Conservation (phyloP, 306 rosid genomes). For the Cucurbita moschata region DNA sequence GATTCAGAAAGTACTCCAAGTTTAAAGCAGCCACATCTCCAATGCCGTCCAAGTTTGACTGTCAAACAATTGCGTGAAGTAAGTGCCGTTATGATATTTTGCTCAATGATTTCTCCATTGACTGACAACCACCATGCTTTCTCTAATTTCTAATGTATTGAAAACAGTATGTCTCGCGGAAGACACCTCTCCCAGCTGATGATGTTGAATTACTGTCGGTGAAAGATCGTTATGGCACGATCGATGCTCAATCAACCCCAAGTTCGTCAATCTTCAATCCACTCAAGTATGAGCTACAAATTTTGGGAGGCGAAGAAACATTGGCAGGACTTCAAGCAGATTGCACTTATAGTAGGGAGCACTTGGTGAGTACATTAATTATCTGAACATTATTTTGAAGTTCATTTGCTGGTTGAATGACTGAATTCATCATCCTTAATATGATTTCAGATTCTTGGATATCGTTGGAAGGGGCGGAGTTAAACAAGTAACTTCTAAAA, state of each 20-base stretch:
- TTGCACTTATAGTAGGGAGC: constrained; percentile 37
- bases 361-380: constrained; percentile 37
- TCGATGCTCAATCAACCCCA: constrained; percentile 5
- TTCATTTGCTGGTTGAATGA: background rate
- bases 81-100: constrained; percentile 7
- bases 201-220: constrained; percentile 60
- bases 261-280: constrained; percentile 28
- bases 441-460: constrained; percentile 65
- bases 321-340: constrained; percentile 49
- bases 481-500: constrained; percentile 4
- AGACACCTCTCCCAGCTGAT: constrained; percentile 42
- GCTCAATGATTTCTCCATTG: background rate
- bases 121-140: background rate
- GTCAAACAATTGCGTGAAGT: constrained; percentile 64
- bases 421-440: constrained; percentile 1
- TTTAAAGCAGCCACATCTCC: constrained; percentile 68
- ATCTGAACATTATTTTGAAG: background rate
- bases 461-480: constrained; percentile 39
- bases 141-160: background rate
- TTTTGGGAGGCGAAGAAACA: constrained; percentile 50
- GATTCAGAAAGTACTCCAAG: constrained; percentile 42
- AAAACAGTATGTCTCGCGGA: constrained; percentile 52
- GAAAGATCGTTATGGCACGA: constrained; percentile 19
- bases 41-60: constrained; percentile 69
- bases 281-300: constrained; percentile 40